Evolutionary conservation across 2,329 filamentous ascomycete species (phyloP).

Genomic region (Verticillium nubilum): DNA sequence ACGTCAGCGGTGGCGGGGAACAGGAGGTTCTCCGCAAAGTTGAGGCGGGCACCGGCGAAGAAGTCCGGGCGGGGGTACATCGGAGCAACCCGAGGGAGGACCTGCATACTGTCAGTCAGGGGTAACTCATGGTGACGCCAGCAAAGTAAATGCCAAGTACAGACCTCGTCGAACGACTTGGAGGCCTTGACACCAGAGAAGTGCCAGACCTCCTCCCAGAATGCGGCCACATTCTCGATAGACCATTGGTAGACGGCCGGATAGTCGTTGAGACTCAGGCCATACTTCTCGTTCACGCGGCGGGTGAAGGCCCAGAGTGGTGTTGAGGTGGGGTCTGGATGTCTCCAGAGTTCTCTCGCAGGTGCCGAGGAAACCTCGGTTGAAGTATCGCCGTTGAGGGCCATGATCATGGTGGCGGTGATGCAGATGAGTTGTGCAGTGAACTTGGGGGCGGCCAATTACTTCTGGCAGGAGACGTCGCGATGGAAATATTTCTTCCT

Average conservation of each 20-base stretch:
- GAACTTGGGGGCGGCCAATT: neutral
- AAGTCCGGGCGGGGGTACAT: constrained; percentile 88
- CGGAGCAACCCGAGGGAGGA: constrained; percentile 58
- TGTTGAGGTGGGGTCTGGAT: constrained; percentile 60
- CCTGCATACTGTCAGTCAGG: constrained; percentile 36
- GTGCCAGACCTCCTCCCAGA: constrained; percentile 85
- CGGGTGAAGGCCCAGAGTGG: constrained; percentile 69
- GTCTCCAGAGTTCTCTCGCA: constrained; percentile 61
- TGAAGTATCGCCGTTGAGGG: neutral
- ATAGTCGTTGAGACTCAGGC: constrained; percentile 59
- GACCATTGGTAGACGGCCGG: constrained; percentile 82
- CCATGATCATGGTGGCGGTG: constrained; percentile 9
- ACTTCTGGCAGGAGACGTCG: neutral
- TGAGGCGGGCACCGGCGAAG: constrained; percentile 73
- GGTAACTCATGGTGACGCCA: neutral
- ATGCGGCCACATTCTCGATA: constrained; percentile 64
- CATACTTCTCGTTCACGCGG: constrained; percentile 62
- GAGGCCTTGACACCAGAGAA: constrained; percentile 73
- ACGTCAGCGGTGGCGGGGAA: constrained; percentile 59
- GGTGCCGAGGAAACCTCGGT: neutral
- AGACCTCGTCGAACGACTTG: constrained; percentile 53
- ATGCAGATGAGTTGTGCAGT: neutral
- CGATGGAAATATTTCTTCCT: neutral
- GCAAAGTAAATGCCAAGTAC: too few relatives aligned
- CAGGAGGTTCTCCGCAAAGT: constrained; percentile 93